A percentile compares a stretch with the other conserved stretches of the same genome.
Conservation (phyloP, 2,329 filamentous ascomycete genomes). For the Colletotrichum sp. region DNA sequence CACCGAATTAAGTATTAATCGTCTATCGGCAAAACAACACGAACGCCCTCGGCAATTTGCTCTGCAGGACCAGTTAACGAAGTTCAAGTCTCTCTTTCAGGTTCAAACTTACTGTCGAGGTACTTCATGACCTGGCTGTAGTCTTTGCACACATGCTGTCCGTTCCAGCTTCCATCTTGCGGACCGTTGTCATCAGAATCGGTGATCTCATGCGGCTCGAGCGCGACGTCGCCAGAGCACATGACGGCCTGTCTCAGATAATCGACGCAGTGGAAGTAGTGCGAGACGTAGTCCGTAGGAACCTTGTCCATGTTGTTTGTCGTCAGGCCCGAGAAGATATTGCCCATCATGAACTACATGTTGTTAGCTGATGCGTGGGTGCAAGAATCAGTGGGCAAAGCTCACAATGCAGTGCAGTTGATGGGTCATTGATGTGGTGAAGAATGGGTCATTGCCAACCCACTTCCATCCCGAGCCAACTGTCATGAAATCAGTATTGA, state of each 20-base stretch:
- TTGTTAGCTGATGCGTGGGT: not conserved
- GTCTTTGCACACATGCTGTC: conserved; percentile 44
- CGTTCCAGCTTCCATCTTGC: conserved; percentile 43
- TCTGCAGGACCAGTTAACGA: conserved; percentile 1
- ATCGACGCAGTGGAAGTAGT: conserved; percentile 47
- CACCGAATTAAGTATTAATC: not conserved
- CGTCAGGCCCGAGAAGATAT: conserved; percentile 33
- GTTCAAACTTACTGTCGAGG: conserved; percentile 32
- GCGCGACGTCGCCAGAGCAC: conserved; percentile 38
- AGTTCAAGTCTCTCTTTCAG: not conserved
- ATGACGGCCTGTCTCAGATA: conserved; percentile 45
- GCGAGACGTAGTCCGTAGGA: conserved; percentile 31
- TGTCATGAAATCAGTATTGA: conserved; percentile 7
- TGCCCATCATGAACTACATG: conserved; percentile 36
- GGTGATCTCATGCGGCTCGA: conserved; percentile 40
- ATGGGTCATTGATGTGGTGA: conserved; percentile 45
- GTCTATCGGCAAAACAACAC: conserved; percentile 28
- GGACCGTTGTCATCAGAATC: conserved; percentile 42
- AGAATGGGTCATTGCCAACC: conserved; percentile 38
- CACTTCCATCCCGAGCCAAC: conserved; percentile 38
- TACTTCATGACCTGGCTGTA: conserved; percentile 40
- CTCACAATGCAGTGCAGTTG: conserved; percentile 45
- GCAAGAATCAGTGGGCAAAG: rapidly evolving
- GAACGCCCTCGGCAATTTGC: conserved; percentile 26
- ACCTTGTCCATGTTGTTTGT: conserved; percentile 22